These are phyloP conservation scores for Acephala macrosclerotiorum DNA, from an alignment of 2,329 filamentous ascomycete species.

Conservation along the genomic window DNA sequence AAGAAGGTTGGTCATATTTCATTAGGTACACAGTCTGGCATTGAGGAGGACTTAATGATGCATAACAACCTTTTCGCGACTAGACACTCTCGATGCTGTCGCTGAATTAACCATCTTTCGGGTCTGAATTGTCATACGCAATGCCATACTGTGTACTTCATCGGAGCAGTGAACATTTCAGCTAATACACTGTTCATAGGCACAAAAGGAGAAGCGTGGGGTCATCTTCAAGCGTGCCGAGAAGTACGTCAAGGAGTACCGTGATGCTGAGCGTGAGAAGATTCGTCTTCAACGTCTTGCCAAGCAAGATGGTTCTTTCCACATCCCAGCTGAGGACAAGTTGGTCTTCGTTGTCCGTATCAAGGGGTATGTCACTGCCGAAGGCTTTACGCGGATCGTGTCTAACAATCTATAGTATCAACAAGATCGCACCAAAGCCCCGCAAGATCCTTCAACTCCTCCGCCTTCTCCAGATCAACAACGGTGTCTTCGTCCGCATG, in stretches of 20 bases:
- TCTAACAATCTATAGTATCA: constrained; percentile 75
- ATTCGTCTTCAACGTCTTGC: constrained; percentile 88
- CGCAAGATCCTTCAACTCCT: constrained; percentile 99
- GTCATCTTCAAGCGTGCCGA: constrained; percentile 99
- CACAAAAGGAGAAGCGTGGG: constrained; percentile 97
- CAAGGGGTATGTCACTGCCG: constrained; percentile 75
- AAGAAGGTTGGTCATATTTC: constrained; percentile 71
- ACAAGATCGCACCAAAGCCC: constrained; percentile 99
- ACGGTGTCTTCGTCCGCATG: constrained; percentile 95
- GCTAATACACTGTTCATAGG: constrained; percentile 63
- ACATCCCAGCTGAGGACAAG: constrained; percentile 93
- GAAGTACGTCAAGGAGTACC: constrained; percentile 99
- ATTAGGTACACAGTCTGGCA: constrained; percentile 45
- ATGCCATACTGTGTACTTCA: constrained; percentile 31
- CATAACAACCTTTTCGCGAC: constrained; percentile 85
- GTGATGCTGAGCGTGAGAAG: constrained; percentile 97
- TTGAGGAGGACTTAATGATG: constrained; percentile 71
- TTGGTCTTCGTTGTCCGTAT: constrained; percentile 98
- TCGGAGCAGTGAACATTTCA: constrained; percentile 23
- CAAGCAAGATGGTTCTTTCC: constrained; percentile 92
- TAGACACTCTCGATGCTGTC: constrained; percentile 98
- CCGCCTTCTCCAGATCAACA: constrained; percentile 99
- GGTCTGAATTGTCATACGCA: constrained; percentile 73
- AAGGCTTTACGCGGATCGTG: constrained; percentile 18
- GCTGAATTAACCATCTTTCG: constrained; percentile 99